Evolutionary conservation across 805 yeast genomes (phyloP), one percentile per base, ranked within the genome.

Genomic region (Cephaloascus fragrans): DNA sequence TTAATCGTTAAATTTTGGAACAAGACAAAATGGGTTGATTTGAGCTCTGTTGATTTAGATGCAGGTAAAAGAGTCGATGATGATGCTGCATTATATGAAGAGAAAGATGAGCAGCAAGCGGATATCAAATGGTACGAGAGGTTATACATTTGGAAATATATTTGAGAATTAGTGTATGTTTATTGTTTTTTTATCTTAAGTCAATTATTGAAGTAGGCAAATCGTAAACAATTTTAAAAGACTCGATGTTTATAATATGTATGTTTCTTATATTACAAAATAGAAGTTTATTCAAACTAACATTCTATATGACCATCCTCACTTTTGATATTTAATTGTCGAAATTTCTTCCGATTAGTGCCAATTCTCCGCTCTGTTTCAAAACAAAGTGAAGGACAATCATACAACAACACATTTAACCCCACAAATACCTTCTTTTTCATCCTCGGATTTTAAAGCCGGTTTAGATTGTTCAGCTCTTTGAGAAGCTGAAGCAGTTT

Each of bases 21-120:
- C 47, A 59, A 53, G 44, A 64, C 70, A 15, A 61, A 60, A 42
- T 64, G 67, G 59, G 64, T 73, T 17, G 56, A 59, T 23, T 53
- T 62, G 28, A 48, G 50, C 2, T 71, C 69, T 12, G 67, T 74
- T 47, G 77, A 75, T 45, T 70, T 74, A 36, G 72, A 62, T 34
- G 65, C 67, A 23, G 80, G 80, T 6, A 62, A 73, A 39, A 61
- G 79, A 51, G 59, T 50, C 2, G 75, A 68, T 44, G 32, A 51
- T 20, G 55, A 23, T 23, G 28, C 12, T 23, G 12, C 10, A 12
- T 6, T 8, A 6, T 6, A 8, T 23, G 28, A 23, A 23, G n/a
- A n/a, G n/a, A n/a, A n/a, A n/a, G 28, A 23, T 23, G 28, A 23
- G 28, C 12, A 8, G 6, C 10, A 8, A 8, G 12, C 6, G 12